These are phyloP conservation scores for Coccinonectria pachysandricola DNA, from an alignment of 2,329 filamentous ascomycete genomes.

Conservation along the genomic window DNA sequence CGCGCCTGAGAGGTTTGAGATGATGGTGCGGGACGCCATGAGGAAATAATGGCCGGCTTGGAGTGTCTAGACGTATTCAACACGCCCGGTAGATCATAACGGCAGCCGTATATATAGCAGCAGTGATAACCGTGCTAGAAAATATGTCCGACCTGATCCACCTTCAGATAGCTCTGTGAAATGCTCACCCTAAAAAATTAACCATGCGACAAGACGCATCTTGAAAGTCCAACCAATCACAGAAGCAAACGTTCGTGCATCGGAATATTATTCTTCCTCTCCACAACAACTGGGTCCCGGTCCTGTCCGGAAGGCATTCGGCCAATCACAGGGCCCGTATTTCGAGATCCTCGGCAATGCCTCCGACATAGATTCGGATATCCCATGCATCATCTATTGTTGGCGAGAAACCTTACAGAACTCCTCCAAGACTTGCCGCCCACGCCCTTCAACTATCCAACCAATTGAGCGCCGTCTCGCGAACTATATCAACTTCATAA, in stretches of 20 bases:
- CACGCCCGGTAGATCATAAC: background rate
- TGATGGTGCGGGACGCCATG: conserved; percentile 20
- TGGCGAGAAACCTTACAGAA: background rate
- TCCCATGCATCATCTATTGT: conserved; percentile 15
- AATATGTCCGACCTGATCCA: conserved; percentile 4
- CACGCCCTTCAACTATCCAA: conserved; percentile 14
- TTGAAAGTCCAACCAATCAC: conserved; percentile 20
- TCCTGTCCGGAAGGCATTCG: conserved; percentile 15
- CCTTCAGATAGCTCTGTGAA: conserved; percentile 7
- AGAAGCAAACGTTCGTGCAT: too few species aligned
- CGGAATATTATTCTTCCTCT: conserved; percentile 21
- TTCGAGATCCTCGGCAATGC: conserved; percentile 44
- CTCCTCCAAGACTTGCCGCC: background rate
- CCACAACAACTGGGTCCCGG: conserved; percentile 16
- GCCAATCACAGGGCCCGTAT: conserved; percentile 36
- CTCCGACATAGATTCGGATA: conserved; percentile 14
- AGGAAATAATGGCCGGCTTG: conserved; percentile 1
- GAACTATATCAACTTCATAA: conserved; percentile 20
- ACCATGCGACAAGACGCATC: conserved; percentile 15
- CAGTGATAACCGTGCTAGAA: background rate
- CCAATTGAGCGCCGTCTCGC: conserved; percentile 16
- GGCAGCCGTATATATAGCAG: too few species aligned
- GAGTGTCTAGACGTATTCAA: background rate
- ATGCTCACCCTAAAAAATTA: conserved; percentile 14
- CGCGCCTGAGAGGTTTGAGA: conserved; percentile 16